Percentiles rank a stretch among this genome's conserved stretches.
Conservation (phyloP, 176 grass and related monocot genomes). For the Zizania latifolia region DNA sequence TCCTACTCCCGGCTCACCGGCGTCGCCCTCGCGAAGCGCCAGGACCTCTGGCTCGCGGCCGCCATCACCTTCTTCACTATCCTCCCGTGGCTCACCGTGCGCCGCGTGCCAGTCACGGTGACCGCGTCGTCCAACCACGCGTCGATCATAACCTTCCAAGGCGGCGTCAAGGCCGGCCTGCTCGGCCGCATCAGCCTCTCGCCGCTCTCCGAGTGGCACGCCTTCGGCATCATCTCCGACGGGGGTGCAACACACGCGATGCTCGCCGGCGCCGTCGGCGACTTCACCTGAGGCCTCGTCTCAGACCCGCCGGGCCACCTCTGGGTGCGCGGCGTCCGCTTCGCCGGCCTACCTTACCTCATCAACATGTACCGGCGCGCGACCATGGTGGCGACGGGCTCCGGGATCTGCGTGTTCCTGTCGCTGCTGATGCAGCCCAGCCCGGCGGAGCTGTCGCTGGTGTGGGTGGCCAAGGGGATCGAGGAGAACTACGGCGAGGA, state of each 20-base stretch:
- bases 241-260: slow-evolving; percentile 33
- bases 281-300: slow-evolving; percentile 52
- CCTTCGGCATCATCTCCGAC: slow-evolving; percentile 75
- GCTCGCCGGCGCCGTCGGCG: slow-evolving; percentile 67
- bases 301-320: slow-evolving; percentile 43
- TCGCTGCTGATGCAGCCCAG: slow-evolving; percentile 63
- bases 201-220: slow-evolving; percentile 74
- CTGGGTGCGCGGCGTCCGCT: slow-evolving; percentile 51
- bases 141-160: slow-evolving; percentile 49
- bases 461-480: slow-evolving; percentile 73
- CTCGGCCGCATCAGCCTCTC: slow-evolving; percentile 72
- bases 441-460: slow-evolving; percentile 45
- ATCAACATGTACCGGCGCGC: slow-evolving; percentile 59
- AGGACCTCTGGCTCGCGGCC: slow-evolving; percentile 51
- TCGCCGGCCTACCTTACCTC: slow-evolving; percentile 57
- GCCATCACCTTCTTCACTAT: slow-evolving; percentile 64
- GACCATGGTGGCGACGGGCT: slow-evolving; percentile 57
- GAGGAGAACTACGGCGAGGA: slow-evolving; percentile 63
- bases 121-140: slow-evolving; percentile 51
- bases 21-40: slow-evolving; percentile 14
- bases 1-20: slow-evolving; percentile 38
- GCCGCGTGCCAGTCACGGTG: slow-evolving; percentile 45
- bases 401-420: slow-evolving; percentile 69
- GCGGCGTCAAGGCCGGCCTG: slow-evolving; percentile 48
- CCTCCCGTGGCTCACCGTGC: slow-evolving; percentile 57